These are phyloP conservation scores for Proteromonas lacertae DNA, from an alignment of 352 stramenopile genomes.

Conservation along the genomic window DNA sequence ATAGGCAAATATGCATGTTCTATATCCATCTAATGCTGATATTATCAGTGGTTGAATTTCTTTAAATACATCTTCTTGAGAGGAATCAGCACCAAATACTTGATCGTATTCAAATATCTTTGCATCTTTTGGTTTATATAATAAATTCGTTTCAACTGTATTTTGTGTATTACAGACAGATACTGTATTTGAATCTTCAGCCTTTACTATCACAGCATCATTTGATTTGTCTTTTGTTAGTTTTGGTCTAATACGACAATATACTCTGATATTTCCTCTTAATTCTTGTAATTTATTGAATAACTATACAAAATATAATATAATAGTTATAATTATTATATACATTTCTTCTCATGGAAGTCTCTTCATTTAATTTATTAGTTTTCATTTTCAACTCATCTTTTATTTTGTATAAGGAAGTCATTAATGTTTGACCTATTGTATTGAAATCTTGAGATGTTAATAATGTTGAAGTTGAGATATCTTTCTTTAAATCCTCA, in stretches of 20 bases:
- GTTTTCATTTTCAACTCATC: too few species aligned
- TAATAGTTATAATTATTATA: too few species aligned
- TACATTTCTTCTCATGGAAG: too few species aligned
- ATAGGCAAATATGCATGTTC: constrained; percentile 61
- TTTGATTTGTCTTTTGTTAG: constrained; percentile 25
- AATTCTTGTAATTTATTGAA: constrained; percentile 72
- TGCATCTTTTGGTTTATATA: constrained; percentile 13
- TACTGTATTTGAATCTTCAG: not conserved
- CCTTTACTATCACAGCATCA: not conserved
- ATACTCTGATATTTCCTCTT: constrained; percentile 47
- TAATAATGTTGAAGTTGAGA: too few species aligned
- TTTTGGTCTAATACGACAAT: constrained; percentile 17
- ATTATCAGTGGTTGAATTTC: constrained; percentile 55
- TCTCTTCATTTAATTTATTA: too few species aligned
- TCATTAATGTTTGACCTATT: too few species aligned
- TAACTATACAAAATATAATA: too few species aligned
- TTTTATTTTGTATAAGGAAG: too few species aligned
- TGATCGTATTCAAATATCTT: constrained; percentile 62
- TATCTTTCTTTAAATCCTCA: too few species aligned
- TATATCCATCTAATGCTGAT: constrained; percentile 53
- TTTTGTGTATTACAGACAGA: constrained; percentile 6
- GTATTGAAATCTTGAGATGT: too few species aligned
- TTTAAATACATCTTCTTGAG: constrained; percentile 61
- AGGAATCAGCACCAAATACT: constrained; percentile 42
- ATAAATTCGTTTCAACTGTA: constrained; percentile 7